Evolutionary conservation across 805 yeast species (phyloP).

Genomic region (Naumovozyma dairenensis): DNA sequence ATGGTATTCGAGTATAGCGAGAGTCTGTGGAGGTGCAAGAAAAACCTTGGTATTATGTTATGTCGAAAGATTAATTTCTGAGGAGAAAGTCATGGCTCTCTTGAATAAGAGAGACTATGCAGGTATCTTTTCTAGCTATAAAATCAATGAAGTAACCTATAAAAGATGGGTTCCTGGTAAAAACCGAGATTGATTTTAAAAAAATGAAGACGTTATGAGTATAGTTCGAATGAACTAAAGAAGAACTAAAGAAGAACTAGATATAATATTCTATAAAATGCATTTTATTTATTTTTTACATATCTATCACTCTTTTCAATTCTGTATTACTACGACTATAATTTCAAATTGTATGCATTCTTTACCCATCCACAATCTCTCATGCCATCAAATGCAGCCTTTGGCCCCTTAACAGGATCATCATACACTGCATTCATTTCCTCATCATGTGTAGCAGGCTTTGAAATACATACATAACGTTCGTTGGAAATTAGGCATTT

Average conservation of each 20-base stretch:
- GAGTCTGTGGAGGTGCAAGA: constrained; percentile 82
- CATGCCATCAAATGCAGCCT: constrained; percentile 36
- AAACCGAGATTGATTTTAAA: constrained; percentile 61
- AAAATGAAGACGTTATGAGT: too few relatives aligned
- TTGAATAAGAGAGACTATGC: constrained; percentile 13
- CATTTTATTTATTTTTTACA: not conserved
- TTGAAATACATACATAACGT: constrained; percentile 71
- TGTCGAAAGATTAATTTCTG: constrained; percentile 45
- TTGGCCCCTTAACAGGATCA: constrained; percentile 41
- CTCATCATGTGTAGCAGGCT: constrained; percentile 47
- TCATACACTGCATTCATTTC: constrained; percentile 29
- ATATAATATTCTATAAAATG: too few relatives aligned
- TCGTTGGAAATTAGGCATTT: constrained; percentile 66
- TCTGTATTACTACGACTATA: too few relatives aligned
- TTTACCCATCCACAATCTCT: constrained; percentile 83
- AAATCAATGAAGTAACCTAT: constrained; percentile 56
- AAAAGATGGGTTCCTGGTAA: constrained; percentile 81
- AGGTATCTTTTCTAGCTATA: constrained; percentile 32
- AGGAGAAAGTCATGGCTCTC: constrained; percentile 20
- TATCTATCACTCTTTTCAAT: too few relatives aligned
- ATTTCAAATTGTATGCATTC: constrained; percentile 44
- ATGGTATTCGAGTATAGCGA: constrained; percentile 58
- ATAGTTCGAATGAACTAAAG: too few relatives aligned
- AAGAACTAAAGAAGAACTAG: too few relatives aligned
- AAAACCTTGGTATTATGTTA: constrained; percentile 64